phyloP scores from a whole-genome alignment of 176 grass and related monocot species.

The Rhynchospora breviuscula region DNA sequence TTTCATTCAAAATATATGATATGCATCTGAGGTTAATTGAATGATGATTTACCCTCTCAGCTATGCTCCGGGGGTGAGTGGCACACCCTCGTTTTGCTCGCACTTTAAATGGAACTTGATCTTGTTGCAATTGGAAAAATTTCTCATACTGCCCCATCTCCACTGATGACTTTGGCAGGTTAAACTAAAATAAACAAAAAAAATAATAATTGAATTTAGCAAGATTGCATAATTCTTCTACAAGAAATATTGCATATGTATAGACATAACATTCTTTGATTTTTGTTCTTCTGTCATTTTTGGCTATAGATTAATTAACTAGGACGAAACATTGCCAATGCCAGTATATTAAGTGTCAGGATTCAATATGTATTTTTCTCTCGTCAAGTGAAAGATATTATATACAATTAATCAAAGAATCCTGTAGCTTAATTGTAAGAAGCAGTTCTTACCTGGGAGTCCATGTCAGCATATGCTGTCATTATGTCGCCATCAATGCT shows the following conservation, averaged over 20 bases:
- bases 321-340: not conserved
- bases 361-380: not conserved
- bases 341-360: not conserved
- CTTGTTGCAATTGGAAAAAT: conserved; percentile 62
- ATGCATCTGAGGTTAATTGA: not conserved
- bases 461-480: conserved; percentile 55
- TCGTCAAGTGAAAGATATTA: not conserved
- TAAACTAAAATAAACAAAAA: conserved; percentile 44
- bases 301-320: not conserved
- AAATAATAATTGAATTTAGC: not conserved
- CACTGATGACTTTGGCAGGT: conserved; percentile 49
- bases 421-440: not conserved
- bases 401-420: not conserved
- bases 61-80: conserved; percentile 88
- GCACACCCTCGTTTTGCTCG: conserved; percentile 92
- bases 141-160: conserved; percentile 69
- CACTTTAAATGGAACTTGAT: conserved; percentile 65
- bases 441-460: conserved; percentile 46
- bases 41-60: conserved; percentile 62
- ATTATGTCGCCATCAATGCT: conserved; percentile 44
- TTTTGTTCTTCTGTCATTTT: not conserved
- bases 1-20: not conserved
- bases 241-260: not conserved
- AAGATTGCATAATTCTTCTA: not conserved
- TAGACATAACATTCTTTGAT: not conserved